These are phyloP conservation scores for Stephania yunnanensis DNA, from an alignment of 164 flowering plant genomes.

Conservation along the genomic window DNA sequence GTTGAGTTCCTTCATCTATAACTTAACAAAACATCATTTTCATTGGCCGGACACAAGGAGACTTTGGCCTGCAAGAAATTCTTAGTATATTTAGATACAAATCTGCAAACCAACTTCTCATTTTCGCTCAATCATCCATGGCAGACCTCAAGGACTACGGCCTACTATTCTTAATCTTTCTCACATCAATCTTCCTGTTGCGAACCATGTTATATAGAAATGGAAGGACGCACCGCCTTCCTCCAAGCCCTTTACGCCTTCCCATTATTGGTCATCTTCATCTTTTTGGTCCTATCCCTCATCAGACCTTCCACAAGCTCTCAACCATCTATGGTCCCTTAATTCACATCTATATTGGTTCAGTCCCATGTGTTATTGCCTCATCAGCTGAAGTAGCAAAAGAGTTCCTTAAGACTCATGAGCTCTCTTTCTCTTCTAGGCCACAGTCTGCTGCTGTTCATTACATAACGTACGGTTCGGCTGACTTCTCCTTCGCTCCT, in stretches of 20 bases:
- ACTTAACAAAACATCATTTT: too few species aligned
- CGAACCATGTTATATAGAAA: slow-evolving; percentile 13
- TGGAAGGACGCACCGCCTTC: slow-evolving; percentile 17
- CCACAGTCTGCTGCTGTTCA: slow-evolving; percentile 25
- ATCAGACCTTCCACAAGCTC: slow-evolving; percentile 40
- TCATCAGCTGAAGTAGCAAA: slow-evolving; percentile 40
- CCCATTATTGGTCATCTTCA: slow-evolving; percentile 62
- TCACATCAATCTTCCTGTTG: slow-evolving; percentile 23
- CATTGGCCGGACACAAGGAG: too few species aligned
- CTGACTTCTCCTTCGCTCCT: slow-evolving; percentile 43
- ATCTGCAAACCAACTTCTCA: not conserved
- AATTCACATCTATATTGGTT: slow-evolving; percentile 41
- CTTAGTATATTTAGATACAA: not conserved
- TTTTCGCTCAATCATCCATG: slow-evolving; percentile 1
- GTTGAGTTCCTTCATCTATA: too few species aligned
- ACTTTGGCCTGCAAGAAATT: too few species aligned
- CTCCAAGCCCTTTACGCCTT: slow-evolving; percentile 45
- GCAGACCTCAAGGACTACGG: slow-evolving; percentile 15
- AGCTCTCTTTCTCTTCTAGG: slow-evolving; percentile 37
- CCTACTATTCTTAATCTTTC: slow-evolving; percentile 21
- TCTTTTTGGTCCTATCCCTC: slow-evolving; percentile 41
- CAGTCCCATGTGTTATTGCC: slow-evolving; percentile 35
- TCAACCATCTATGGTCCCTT: slow-evolving; percentile 47
- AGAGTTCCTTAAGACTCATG: slow-evolving; percentile 45
- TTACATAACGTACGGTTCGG: slow-evolving; percentile 30